Evolutionary conservation across 441 rosid genomes (phyloP).

Genomic region (Adansonia gregorii): DNA sequence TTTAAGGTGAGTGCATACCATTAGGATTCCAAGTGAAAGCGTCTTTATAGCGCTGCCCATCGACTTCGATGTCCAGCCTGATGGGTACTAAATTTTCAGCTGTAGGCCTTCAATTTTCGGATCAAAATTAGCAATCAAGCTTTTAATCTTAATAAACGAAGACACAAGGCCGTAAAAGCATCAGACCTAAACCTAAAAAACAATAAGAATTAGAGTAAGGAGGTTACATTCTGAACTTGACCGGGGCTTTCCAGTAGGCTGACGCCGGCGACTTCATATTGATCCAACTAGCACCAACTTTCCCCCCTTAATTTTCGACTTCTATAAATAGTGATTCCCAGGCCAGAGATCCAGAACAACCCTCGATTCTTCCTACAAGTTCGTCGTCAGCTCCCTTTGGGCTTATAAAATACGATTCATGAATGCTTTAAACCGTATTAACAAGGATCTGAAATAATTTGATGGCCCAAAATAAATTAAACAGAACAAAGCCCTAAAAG

Average conservation of each 20-base stretch:
- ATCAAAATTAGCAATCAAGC: background rate
- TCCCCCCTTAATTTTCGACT: conserved; percentile 23
- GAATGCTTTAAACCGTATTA: no score
- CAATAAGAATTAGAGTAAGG: background rate
- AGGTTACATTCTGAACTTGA: conserved; percentile 81
- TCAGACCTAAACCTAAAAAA: no score
- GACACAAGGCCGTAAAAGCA: no score
- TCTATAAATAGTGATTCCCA: background rate
- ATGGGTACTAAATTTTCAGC: conserved; percentile 85
- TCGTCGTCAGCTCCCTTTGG: no score
- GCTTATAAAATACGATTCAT: no score
- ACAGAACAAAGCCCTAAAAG: no score
- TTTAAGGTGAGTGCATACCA: conserved; percentile 42
- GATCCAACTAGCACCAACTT: background rate
- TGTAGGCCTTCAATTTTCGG: conserved; percentile 60
- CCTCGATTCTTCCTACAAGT: no score
- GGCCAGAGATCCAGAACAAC: no score
- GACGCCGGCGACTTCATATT: conserved; percentile 60
- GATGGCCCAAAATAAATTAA: no score
- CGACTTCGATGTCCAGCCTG: conserved; percentile 81
- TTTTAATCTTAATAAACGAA: background rate
- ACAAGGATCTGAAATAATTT: no score
- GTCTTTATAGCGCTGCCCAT: conserved; percentile 83
- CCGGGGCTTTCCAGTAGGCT: conserved; percentile 59
- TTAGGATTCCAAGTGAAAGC: conserved; percentile 96